These are phyloP conservation scores for Curvularia sp. DNA, from an alignment of 2,329 filamentous ascomycete genomes.

Conservation along the genomic window DNA sequence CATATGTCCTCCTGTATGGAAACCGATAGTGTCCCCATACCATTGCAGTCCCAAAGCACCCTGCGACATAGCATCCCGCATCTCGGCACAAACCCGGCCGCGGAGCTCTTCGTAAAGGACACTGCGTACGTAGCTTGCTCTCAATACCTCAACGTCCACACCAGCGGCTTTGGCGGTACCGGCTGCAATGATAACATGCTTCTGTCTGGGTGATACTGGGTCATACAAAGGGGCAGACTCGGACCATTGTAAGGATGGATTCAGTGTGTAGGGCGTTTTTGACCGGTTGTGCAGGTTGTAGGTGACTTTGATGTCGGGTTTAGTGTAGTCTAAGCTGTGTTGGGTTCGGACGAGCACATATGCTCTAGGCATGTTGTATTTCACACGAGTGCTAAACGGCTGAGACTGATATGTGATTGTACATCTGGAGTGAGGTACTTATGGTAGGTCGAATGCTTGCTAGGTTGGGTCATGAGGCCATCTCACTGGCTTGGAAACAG, in stretches of 20 bases:
- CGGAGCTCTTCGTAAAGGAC: neutral
- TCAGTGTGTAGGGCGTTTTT: neutral
- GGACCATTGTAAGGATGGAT: neutral
- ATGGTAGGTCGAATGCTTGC: neutral
- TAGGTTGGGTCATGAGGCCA: neutral
- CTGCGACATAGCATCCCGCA: constrained; percentile 3
- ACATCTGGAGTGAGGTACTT: neutral
- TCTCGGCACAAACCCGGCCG: neutral
- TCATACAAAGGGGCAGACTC: neutral
- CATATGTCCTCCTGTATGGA: neutral
- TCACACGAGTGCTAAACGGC: neutral
- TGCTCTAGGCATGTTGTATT: neutral
- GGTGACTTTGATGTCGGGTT: neutral
- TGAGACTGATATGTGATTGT: neutral
- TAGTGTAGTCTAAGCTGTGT: neutral
- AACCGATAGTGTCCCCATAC: neutral
- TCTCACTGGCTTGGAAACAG: neutral
- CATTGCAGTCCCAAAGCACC: neutral
- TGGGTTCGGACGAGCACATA: neutral
- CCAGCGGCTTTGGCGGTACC: neutral
- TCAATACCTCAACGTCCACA: neutral
- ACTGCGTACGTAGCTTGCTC: neutral
- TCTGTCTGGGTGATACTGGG: neutral
- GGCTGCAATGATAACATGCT: neutral
- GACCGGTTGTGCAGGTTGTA: neutral